Conservation (phyloP, 305 asterid species). For the Solanum chacoense region DNA sequence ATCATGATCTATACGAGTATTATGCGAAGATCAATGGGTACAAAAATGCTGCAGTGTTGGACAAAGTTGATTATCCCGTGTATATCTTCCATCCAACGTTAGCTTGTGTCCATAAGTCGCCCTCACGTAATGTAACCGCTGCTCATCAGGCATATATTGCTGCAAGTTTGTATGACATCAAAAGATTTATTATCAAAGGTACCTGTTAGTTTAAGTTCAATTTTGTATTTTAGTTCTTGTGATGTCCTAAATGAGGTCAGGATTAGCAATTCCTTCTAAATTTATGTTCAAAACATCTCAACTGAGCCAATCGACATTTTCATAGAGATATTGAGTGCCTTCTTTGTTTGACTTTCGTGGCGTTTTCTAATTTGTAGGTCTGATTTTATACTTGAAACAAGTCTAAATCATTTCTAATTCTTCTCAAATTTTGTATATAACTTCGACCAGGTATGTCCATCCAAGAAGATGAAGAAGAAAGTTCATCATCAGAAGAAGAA, state of each 20-base stretch:
- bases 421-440: neutral
- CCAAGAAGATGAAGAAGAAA: neutral
- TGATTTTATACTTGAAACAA: neutral
- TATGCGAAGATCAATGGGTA: neutral
- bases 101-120: neutral
- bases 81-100: neutral
- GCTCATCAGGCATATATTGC: neutral
- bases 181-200: neutral
- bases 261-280: neutral
- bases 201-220: neutral
- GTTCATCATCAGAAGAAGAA: neutral
- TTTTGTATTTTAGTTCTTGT: neutral
- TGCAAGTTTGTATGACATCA: neutral
- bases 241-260: neutral
- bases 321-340: neutral
- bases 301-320: neutral
- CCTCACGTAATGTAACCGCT: neutral
- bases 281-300: neutral
- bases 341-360: neutral
- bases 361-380: neutral
- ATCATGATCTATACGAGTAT: neutral
- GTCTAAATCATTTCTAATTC: neutral
- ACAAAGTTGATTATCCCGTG: neutral
- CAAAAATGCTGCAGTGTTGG: neutral
- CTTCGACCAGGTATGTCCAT: neutral